Evolutionary conservation across 225 moss, liverwort and hornwort genomes (phyloP), one percentile per base, ranked within the genome.

Genomic region (Pseudisothecium myosuroides): DNA sequence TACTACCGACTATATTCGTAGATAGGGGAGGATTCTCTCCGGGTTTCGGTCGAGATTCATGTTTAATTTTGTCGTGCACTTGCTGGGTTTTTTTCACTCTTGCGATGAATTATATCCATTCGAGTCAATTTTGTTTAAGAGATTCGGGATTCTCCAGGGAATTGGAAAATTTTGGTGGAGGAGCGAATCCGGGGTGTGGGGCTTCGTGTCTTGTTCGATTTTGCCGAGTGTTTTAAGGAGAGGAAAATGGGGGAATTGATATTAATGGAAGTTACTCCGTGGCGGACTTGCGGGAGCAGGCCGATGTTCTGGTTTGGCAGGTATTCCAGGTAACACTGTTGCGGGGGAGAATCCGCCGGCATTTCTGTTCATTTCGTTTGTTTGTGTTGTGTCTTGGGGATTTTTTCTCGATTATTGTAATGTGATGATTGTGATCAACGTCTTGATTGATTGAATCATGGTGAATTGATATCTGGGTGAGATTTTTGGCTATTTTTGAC

Each of bases 301-400:
- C 32, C 63, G 64, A 34, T 72, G n/a, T 81, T 88, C 88, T 49
- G 80, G 58, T 81, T 71, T 88, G 88, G 50, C 88, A 88, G 88
- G 86, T 86, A 74, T 86, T 86, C 75, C 86, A 86, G 86, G 88
- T 88, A 88, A 81, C 87, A 87, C 87, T 87, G 81, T 87, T 59
- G n/a, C n/a, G n/a, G 23, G 22, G 83, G 50, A 32, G 60, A 43
- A 41, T 80, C 80, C 54, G 54, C 80, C 54, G 54, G 80, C 58
- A 58, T 58, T 18, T 18, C 8, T 80, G 39, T n/a, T 76, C 5
- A 5, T 32, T 21, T 56, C 56, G 54, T 65, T 54, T 1, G 83
- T 82, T 20, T 11, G 56, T 21, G 43, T 55, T 28, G 41, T 59
- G 17, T 43, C 59, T 72, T 15, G 14, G 17, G 74, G 45, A 60